A percentile compares a stretch with the other conserved stretches of the same genome.
Conservation (phyloP, 495 filamentous ascomycete species). For the Aspergillus nidulans region DNA sequence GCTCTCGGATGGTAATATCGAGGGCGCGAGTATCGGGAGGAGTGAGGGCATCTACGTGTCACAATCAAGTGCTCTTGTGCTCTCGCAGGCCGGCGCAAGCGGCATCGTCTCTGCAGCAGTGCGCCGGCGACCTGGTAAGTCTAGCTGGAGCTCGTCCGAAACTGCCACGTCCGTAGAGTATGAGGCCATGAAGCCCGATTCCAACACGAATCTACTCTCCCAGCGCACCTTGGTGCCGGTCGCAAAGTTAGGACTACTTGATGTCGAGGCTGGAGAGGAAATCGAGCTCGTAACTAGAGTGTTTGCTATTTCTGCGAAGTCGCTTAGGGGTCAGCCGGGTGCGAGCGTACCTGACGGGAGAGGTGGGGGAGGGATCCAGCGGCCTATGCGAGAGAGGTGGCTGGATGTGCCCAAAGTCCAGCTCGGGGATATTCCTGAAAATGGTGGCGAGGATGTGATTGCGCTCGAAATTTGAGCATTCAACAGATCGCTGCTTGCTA, state of each 20-base stretch:
- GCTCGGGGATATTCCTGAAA: neutral
- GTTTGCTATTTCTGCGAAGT: neutral
- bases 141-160: too few species aligned
- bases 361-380: neutral
- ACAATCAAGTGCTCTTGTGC: neutral
- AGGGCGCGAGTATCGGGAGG: neutral
- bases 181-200: constrained; percentile 7
- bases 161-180: neutral
- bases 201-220: constrained; percentile 4
- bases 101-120: neutral
- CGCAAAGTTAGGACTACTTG: neutral
- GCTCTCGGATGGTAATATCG: neutral
- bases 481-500: too few species aligned
- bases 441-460: neutral
- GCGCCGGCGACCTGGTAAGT: too few species aligned
- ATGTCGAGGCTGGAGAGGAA: neutral
- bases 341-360: too few species aligned
- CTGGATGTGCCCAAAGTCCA: neutral
- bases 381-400: neutral
- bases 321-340: neutral
- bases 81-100: constrained; percentile 3
- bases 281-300: neutral
- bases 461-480: neutral
- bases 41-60: neutral
- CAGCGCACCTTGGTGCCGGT: constrained; percentile 8